phyloP scores from a whole-genome alignment of 371 early-diverging fungal genomes.

The Fennellomyces sp. region DNA sequence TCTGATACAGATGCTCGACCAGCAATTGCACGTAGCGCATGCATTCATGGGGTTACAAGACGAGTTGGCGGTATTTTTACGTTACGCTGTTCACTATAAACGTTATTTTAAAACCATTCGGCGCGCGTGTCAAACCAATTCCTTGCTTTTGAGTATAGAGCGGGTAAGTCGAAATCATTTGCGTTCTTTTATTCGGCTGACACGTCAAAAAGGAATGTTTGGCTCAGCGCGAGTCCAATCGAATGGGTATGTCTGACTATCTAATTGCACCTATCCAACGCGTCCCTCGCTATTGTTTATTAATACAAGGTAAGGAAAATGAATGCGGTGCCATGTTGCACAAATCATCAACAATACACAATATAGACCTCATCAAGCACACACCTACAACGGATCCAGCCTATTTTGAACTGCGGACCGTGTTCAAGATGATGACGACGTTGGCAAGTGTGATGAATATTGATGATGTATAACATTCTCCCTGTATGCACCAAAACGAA shows the following conservation, averaged over 20 bases:
- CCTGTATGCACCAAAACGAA: neutral
- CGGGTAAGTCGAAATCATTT: no score
- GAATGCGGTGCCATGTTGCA: no score
- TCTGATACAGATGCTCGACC: slow-evolving; percentile 8
- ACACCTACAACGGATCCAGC: slow-evolving; percentile 37
- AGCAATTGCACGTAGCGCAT: neutral
- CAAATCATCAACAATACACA: slow-evolving; percentile 6
- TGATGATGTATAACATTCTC: neutral
- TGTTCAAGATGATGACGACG: slow-evolving; percentile 40
- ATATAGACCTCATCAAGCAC: slow-evolving; percentile 48
- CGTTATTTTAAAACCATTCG: slow-evolving; percentile 36
- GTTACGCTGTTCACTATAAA: slow-evolving; percentile 48
- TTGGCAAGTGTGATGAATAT: slow-evolving; percentile 33
- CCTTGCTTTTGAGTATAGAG: slow-evolving; percentile 37
- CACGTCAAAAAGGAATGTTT: no score
- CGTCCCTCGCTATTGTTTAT: slow-evolving; percentile 50
- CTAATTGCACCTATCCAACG: slow-evolving; percentile 60
- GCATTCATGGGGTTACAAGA: slow-evolving; percentile 21
- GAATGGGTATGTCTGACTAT: slow-evolving; percentile 47
- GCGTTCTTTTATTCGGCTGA: neutral
- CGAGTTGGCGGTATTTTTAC: slow-evolving; percentile 34
- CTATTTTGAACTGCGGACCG: slow-evolving; percentile 32
- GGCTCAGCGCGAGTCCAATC: slow-evolving; percentile 33
- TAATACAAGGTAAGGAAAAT: slow-evolving; percentile 45
- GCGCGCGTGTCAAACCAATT: slow-evolving; percentile 35